Evolutionary conservation across 345 rosid genomes (phyloP).

Genomic region (Litchi chinensis): DNA sequence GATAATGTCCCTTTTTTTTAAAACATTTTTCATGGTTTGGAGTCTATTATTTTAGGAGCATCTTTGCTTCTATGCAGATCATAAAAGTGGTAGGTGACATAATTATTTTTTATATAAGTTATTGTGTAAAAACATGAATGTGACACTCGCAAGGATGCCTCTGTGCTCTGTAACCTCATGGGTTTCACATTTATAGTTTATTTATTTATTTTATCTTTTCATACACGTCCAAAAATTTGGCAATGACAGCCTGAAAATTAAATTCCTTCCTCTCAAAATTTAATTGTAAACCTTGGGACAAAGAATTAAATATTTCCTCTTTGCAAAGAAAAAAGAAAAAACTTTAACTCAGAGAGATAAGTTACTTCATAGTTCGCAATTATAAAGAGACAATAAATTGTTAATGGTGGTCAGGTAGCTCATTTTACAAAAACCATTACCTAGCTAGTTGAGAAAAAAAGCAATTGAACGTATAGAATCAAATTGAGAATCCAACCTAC

Average conservation of each 20-base stretch:
- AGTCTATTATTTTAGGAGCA: neutral
- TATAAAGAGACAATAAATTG: neutral
- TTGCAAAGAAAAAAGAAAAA: neutral
- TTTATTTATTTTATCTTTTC: neutral
- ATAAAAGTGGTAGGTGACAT: neutral
- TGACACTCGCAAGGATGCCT: conserved; percentile 1
- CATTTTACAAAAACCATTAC: neutral
- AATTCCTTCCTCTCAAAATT: neutral
- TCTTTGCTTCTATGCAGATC: neutral
- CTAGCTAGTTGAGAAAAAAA: neutral
- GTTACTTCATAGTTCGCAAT: no score
- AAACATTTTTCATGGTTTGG: neutral
- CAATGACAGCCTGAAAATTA: neutral
- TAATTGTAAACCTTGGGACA: neutral
- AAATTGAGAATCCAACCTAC: neutral
- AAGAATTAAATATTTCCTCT: no score
- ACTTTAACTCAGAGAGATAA: neutral
- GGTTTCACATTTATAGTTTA: neutral
- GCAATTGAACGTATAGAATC: neutral
- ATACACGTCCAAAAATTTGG: neutral
- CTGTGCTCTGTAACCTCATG: neutral
- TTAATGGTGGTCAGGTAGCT: neutral
- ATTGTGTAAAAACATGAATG: neutral
- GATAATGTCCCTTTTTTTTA: neutral
- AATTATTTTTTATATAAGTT: neutral